Conservation (phyloP, 2,329 filamentous ascomycete species). For the Albophoma yamanashiensis region DNA sequence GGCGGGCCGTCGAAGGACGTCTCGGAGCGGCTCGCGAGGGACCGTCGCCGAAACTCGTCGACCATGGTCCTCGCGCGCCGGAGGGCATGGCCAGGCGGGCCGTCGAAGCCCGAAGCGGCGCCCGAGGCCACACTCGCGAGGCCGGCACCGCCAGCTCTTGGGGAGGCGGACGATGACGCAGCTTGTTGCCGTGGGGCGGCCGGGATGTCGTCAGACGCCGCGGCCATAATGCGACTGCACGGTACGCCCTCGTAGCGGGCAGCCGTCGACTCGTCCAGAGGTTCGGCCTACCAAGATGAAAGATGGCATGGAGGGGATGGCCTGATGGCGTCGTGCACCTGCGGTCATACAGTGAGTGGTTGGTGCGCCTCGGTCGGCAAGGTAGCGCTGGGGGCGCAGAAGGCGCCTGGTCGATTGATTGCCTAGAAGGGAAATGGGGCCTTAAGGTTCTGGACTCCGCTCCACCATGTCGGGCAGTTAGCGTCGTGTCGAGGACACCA, state of each 20-base stretch:
- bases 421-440: neutral
- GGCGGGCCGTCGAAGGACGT: constrained; percentile 15
- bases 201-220: neutral
- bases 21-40: constrained; percentile 12
- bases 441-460: neutral
- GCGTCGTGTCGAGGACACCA: neutral
- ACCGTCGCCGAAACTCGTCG: constrained; percentile 19
- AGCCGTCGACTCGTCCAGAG: neutral
- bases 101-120: constrained; percentile 2
- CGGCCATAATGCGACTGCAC: neutral
- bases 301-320: neutral
- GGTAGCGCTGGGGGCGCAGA: neutral
- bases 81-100: constrained; percentile 22
- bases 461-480: neutral
- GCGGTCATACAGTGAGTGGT: neutral
- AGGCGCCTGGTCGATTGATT: neutral
- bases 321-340: neutral
- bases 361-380: neutral
- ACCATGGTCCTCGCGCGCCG: constrained; percentile 31
- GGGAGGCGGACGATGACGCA: neutral
- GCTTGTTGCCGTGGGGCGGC: neutral
- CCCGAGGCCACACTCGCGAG: neutral
- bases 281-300: neutral
- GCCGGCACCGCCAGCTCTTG: neutral
- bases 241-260: neutral